Conservation (phyloP, 2,329 filamentous ascomycete species). For the Fusarium pseudocircinatum region DNA sequence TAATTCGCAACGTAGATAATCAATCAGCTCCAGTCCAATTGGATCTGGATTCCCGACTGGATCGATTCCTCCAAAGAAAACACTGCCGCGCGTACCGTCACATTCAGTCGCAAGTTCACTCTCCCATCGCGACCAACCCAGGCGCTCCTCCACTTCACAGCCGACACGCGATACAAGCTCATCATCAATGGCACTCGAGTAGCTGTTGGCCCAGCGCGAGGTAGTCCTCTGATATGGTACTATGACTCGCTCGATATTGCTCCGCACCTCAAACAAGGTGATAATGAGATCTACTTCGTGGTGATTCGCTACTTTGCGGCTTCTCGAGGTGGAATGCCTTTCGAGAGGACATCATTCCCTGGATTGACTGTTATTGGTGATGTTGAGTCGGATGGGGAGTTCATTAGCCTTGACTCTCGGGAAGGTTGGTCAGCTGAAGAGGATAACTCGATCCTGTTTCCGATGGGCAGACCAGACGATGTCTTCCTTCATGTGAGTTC, state of each 20-base stretch:
- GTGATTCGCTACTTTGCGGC: not conserved
- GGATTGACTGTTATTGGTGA: not conserved
- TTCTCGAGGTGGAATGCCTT: not conserved
- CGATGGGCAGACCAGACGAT: not conserved
- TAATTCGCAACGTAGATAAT: not conserved
- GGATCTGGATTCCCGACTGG: not conserved
- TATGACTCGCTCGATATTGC: not conserved
- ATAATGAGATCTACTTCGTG: not conserved
- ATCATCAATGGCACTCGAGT: not conserved
- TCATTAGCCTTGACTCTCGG: not conserved
- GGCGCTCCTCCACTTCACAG: not conserved
- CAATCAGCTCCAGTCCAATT: not conserved
- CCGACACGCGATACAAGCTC: not conserved
- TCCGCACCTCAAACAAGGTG: not conserved
- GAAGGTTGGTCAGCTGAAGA: not conserved
- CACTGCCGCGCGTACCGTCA: not conserved
- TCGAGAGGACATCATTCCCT: not conserved
- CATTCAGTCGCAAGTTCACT: not conserved
- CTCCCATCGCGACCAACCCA: not conserved
- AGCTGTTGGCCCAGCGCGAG: not conserved
- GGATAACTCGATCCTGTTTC: not conserved
- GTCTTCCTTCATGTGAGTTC: not conserved
- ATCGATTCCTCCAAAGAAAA: not conserved
- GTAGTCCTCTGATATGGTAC: not conserved
- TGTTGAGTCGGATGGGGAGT: not conserved